phyloP scores from a whole-genome alignment of 2,329 filamentous ascomycete species.

The Aureobasidium subglaciale region DNA sequence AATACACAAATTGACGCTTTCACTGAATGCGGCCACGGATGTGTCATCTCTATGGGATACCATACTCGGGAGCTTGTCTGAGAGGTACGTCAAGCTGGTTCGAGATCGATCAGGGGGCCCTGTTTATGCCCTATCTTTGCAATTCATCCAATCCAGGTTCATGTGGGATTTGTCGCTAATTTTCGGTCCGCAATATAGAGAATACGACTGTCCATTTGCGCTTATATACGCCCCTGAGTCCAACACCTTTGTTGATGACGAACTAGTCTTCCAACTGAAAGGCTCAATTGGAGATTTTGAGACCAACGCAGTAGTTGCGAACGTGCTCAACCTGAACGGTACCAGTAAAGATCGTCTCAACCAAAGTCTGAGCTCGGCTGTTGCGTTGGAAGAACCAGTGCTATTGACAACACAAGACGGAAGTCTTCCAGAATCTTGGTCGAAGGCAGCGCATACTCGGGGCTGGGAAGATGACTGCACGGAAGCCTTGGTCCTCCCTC shows the following conservation, averaged over 20 bases:
- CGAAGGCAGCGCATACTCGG: neutral
- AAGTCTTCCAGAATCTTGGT: neutral
- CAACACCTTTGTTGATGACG: neutral
- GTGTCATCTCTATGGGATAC: constrained; percentile 15
- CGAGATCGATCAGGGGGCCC: too few species aligned
- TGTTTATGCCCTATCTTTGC: too few species aligned
- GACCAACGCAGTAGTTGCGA: neutral
- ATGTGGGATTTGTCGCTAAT: neutral
- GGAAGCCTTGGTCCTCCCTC: neutral
- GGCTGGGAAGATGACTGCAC: constrained; percentile 1
- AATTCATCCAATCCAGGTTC: too few species aligned
- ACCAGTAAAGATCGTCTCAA: neutral
- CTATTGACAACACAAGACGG: neutral
- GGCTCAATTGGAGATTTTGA: neutral
- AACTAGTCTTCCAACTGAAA: neutral
- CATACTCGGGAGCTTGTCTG: constrained; percentile 7
- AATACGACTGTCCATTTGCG: constrained; percentile 17
- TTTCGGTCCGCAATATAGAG: neutral
- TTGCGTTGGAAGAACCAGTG: neutral
- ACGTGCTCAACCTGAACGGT: neutral
- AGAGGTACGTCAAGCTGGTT: neutral
- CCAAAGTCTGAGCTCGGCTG: neutral
- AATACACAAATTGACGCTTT: neutral
- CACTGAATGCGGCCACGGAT: neutral
- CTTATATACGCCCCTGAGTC: constrained; percentile 14